Conservation (phyloP, 2,329 filamentous ascomycete genomes). For the Aspergillus chevalieri region DNA sequence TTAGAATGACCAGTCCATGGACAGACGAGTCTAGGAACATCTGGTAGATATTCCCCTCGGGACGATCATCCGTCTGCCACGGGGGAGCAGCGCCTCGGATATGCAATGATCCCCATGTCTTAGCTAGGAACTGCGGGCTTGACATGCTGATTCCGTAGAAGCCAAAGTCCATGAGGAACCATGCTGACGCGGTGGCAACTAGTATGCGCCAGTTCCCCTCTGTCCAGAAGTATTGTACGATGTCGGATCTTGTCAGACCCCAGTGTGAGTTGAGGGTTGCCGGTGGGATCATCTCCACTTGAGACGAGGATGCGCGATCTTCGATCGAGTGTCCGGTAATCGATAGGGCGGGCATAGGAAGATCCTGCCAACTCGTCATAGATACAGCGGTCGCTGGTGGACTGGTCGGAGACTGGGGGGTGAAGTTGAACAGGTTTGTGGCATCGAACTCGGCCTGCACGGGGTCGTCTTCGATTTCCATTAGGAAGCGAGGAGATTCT, state of each 20-base stretch:
- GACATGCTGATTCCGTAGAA: constrained; percentile 52
- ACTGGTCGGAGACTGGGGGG: constrained; percentile 13
- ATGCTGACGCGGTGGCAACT: constrained; percentile 45
- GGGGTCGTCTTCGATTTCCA: constrained; percentile 60
- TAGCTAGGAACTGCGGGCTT: constrained; percentile 37
- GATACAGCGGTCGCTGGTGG: constrained; percentile 1
- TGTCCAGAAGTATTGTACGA: constrained; percentile 37
- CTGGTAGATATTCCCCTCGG: constrained; percentile 37
- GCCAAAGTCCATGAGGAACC: constrained; percentile 53
- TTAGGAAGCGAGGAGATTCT: constrained; percentile 59
- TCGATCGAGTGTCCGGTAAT: constrained; percentile 19
- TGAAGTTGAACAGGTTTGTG: constrained; percentile 49
- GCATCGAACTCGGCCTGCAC: constrained; percentile 55
- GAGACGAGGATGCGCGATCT: constrained; percentile 16
- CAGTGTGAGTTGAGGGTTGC: constrained; percentile 38
- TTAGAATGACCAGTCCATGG: constrained; percentile 36
- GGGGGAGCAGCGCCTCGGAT: constrained; percentile 22
- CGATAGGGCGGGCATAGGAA: constrained; percentile 21
- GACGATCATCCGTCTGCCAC: constrained; percentile 31
- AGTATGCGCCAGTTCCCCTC: constrained; percentile 40
- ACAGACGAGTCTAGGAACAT: constrained; percentile 36
- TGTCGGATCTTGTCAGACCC: constrained; percentile 33
- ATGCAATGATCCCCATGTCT: constrained; percentile 33
- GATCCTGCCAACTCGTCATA: constrained; percentile 15
- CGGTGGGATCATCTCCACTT: constrained; percentile 23